These are phyloP conservation scores for Coemansia sp. DNA, from an alignment of 192 early-diverging fungal genomes.

Conservation along the genomic window DNA sequence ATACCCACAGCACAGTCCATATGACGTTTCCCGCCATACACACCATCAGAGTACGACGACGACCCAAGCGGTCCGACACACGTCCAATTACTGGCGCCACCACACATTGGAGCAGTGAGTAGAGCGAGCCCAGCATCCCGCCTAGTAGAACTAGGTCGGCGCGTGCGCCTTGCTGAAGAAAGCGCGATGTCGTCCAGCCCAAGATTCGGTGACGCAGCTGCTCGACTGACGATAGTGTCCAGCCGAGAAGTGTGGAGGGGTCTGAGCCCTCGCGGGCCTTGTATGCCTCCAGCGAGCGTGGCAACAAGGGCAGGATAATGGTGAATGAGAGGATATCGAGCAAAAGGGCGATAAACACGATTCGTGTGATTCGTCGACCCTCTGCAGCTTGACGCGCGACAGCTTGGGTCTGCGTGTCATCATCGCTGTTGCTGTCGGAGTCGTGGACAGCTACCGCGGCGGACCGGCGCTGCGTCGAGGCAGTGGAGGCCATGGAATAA, in stretches of 20 bases:
- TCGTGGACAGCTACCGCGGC: neutral
- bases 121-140: conserved; percentile 87
- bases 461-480: neutral
- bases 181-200: conserved; percentile 25
- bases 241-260: conserved; percentile 43
- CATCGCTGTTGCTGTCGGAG: neutral
- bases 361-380: conserved; percentile 40
- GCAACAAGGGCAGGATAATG: conserved; percentile 93
- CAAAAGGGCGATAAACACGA: conserved; percentile 81
- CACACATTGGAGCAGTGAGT: conserved; percentile 91
- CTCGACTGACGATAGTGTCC: conserved; percentile 13
- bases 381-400: conserved; percentile 7
- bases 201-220: conserved; percentile 27
- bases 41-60: conserved; percentile 76
- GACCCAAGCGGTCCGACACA: conserved; percentile 75
- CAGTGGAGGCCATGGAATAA: neutral
- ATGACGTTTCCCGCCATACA: conserved; percentile 92
- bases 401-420: neutral
- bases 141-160: conserved; percentile 82
- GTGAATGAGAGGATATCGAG: conserved; percentile 98
- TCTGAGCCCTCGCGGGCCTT: conserved; percentile 54
- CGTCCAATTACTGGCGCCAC: conserved; percentile 82
- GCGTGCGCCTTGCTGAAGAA: conserved; percentile 33
- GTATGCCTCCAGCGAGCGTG: conserved; percentile 87
- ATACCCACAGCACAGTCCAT: conserved; percentile 90